Evolutionary conservation across 2,329 filamentous ascomycete genomes (phyloP).

Genomic region (Sclerotinia spermophila): DNA sequence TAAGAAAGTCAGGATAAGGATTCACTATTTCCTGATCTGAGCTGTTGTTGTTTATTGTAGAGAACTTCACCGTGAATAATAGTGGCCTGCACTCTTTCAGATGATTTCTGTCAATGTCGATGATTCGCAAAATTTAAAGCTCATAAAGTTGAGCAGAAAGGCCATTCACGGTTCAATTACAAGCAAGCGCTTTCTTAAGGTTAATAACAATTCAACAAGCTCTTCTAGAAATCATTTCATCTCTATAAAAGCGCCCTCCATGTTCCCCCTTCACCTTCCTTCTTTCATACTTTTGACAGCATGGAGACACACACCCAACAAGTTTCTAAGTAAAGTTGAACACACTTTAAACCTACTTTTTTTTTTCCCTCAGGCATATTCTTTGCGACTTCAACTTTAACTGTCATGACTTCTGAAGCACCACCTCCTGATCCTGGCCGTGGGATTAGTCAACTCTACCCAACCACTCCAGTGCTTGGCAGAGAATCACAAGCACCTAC

Average conservation of each 20-base stretch:
- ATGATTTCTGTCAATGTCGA: neutral
- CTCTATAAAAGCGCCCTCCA: neutral
- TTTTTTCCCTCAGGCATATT: accelerated
- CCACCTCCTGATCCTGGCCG: neutral
- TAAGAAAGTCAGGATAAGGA: neutral
- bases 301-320: neutral
- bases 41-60: neutral
- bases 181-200: neutral
- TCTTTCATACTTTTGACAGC: neutral
- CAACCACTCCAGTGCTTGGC: neutral
- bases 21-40: neutral
- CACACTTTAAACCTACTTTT: too few relatives aligned
- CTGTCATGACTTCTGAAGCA: neutral
- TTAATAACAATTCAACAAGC: neutral
- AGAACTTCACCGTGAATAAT: neutral
- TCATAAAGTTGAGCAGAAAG: neutral
- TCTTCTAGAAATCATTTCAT: accelerated
- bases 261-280: neutral
- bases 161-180: neutral
- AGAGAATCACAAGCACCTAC: neutral
- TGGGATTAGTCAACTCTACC: conserved; percentile 1
- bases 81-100: neutral
- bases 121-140: neutral
- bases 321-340: neutral
- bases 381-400: too few relatives aligned